phyloP scores from a whole-genome alignment of 2,329 filamentous ascomycete genomes.

The Fusarium sp. region DNA sequence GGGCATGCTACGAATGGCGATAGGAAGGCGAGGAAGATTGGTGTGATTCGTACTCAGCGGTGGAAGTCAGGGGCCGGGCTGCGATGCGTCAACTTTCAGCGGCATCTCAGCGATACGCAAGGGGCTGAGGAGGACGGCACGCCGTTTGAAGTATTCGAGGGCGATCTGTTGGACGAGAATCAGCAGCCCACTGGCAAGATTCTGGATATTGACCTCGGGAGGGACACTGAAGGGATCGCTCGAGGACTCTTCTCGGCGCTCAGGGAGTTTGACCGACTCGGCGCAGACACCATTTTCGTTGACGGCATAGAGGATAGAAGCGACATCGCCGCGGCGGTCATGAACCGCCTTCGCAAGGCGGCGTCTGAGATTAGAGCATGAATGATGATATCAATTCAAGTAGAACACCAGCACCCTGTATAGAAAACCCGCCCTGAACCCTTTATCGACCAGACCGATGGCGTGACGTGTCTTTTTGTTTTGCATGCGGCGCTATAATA shows the following conservation, averaged over 20 bases:
- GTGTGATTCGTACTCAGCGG: constrained; percentile 69
- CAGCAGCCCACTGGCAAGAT: constrained; percentile 59
- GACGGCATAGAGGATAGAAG: constrained; percentile 88
- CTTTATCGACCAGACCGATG: constrained; percentile 43
- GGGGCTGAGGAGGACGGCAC: constrained; percentile 49
- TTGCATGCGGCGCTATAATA: constrained; percentile 51
- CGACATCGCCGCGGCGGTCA: constrained; percentile 88
- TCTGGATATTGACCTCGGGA: constrained; percentile 82
- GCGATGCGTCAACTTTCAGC: constrained; percentile 50
- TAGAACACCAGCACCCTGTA: constrained; percentile 49
- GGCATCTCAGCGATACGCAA: constrained; percentile 30
- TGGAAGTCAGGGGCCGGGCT: constrained; percentile 66
- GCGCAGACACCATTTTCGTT: constrained; percentile 88
- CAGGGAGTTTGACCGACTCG: constrained; percentile 84
- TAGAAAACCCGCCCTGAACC: constrained; percentile 36
- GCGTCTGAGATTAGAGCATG: constrained; percentile 73
- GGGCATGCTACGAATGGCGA: constrained; percentile 40
- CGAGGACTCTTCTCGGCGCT: constrained; percentile 90
- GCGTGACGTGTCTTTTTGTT: constrained; percentile 41
- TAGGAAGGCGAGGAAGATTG: constrained; percentile 56
- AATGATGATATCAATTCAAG: constrained; percentile 54
- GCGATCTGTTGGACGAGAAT: constrained; percentile 55
- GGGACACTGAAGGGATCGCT: constrained; percentile 81
- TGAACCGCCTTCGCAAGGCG: constrained; percentile 87
- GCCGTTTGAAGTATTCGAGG: constrained; percentile 60